These are phyloP conservation scores for Capsicum pubescens DNA, from an alignment of 257 asterid genomes.

Conservation along the genomic window DNA sequence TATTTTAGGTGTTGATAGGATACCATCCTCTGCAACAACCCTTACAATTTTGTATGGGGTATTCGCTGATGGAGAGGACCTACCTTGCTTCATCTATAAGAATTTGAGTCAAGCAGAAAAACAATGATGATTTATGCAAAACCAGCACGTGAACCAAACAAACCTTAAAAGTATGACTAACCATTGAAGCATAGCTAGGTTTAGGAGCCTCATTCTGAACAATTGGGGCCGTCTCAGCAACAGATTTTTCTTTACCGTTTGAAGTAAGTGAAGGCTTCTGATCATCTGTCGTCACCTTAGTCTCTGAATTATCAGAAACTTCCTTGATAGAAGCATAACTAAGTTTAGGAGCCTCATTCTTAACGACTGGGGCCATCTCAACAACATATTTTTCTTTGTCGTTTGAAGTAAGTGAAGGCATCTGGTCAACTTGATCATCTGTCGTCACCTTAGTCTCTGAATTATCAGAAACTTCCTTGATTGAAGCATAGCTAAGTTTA, in stretches of 20 bases:
- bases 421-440: background rate
- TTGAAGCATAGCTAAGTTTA: background rate
- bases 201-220: background rate
- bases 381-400: background rate
- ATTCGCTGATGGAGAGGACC: conserved; percentile 30
- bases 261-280: background rate
- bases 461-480: background rate
- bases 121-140: background rate
- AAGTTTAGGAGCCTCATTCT: background rate
- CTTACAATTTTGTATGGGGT: background rate
- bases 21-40: conserved; percentile 30
- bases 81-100: conserved; percentile 51
- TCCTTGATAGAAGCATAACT: background rate
- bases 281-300: background rate
- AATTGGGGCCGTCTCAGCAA: background rate
- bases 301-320: background rate
- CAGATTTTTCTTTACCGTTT: background rate
- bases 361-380: background rate
- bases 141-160: background rate
- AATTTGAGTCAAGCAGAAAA: background rate
- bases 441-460: background rate
- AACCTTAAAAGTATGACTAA: conserved; percentile 18
- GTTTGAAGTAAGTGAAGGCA: background rate
- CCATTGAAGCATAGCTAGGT: background rate
- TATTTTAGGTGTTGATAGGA: background rate